phyloP scores from a whole-genome alignment of 805 yeast genomes.

The Citeromyces matritensis region DNA sequence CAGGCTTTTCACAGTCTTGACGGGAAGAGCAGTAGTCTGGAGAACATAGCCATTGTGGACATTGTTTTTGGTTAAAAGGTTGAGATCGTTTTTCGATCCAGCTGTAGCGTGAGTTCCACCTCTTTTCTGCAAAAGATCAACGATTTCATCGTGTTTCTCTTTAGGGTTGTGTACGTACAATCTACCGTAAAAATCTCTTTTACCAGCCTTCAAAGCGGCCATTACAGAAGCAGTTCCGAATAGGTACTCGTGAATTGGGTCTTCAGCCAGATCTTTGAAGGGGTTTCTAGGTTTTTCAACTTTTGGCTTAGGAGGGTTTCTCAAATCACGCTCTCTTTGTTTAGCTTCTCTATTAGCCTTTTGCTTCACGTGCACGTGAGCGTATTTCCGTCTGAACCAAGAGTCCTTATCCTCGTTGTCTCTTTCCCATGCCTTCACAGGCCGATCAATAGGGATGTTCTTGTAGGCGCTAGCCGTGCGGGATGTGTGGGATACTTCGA shows the following conservation, averaged over 20 bases:
- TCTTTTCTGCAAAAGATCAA: conserved; percentile 26
- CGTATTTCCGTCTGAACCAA: conserved; percentile 47
- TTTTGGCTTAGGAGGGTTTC: neutral
- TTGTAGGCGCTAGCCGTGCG: conserved; percentile 23
- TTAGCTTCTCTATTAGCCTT: conserved; percentile 11
- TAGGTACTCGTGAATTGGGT: conserved; percentile 49
- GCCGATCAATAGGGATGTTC: conserved; percentile 22
- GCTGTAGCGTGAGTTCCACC: conserved; percentile 21
- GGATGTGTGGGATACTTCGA: too few relatives aligned
- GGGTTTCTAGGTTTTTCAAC: neutral
- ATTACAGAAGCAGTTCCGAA: conserved; percentile 66
- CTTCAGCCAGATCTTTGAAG: conserved; percentile 6
- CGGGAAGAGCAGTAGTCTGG: conserved; percentile 40
- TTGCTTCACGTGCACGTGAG: conserved; percentile 48
- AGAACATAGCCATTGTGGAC: conserved; percentile 74
- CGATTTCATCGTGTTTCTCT: conserved; percentile 22
- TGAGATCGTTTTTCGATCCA: conserved; percentile 35
- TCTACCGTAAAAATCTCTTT: conserved; percentile 35
- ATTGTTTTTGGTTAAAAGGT: conserved; percentile 44
- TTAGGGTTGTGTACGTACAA: conserved; percentile 28
- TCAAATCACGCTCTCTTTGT: conserved; percentile 6
- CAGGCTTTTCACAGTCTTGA: conserved; percentile 14
- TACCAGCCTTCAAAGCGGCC: conserved; percentile 47
- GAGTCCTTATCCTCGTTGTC: conserved; percentile 45
- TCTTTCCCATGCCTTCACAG: conserved; percentile 51